A percentile compares a stretch with the other conserved stretches of the same genome.
Conservation (phyloP, 106 monocot genomes). For the Chionographis japonica region DNA sequence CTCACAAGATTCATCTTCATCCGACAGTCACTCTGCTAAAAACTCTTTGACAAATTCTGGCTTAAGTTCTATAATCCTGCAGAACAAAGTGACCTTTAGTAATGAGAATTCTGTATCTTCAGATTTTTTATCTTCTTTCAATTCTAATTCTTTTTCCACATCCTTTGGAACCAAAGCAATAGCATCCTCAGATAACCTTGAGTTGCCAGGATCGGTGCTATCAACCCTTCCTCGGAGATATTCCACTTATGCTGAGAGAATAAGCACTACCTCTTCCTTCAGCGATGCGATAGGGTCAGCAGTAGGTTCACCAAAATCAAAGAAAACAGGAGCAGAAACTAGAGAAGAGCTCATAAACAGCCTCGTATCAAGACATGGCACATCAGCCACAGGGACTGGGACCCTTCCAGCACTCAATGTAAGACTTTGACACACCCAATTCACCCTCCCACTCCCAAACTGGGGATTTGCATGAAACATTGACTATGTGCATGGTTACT, state of each 20-base stretch:
- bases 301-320: conserved; percentile 66
- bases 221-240: conserved; percentile 42
- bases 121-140: conserved; percentile 33
- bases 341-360: conserved; percentile 61
- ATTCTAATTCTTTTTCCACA: conserved; percentile 24
- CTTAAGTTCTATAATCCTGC: conserved; percentile 30
- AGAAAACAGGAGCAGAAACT: conserved; percentile 81
- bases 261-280: conserved; percentile 47
- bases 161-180: conserved; percentile 23
- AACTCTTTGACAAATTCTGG: conserved; percentile 36
- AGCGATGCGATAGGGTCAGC: conserved; percentile 50
- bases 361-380: conserved; percentile 47
- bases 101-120: conserved; percentile 23
- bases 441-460: too few species aligned
- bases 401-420: conserved; percentile 40
- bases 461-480: conserved; percentile 1
- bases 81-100: conserved; percentile 30
- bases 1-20: conserved; percentile 50
- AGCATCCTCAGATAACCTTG: conserved; percentile 20
- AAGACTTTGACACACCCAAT: conserved; percentile 8
- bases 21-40: conserved; percentile 18
- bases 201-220: conserved; percentile 30
- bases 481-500: conserved; percentile 5
- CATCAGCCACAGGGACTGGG: conserved; percentile 23
- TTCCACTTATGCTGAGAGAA: conserved; percentile 69